Conservation (phyloP, 2,329 filamentous ascomycete genomes). For the Parafenestella ontariensis region DNA sequence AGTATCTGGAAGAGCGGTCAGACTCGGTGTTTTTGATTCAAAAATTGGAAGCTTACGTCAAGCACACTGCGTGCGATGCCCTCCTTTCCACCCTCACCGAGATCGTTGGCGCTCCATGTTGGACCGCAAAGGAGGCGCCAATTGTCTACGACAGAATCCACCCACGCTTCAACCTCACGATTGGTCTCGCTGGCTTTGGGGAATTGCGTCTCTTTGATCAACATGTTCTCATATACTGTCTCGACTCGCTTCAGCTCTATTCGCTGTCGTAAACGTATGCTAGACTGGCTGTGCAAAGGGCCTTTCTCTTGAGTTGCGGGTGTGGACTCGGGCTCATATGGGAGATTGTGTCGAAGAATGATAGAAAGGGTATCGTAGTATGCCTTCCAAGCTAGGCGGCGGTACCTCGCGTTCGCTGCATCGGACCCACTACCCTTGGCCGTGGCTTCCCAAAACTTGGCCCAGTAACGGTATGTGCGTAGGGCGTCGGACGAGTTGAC, state of each 20-base stretch:
- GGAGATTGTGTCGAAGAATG: slow-evolving; percentile 72
- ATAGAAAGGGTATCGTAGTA: slow-evolving; percentile 82
- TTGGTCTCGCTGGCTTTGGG: slow-evolving; percentile 83
- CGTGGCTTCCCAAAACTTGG: slow-evolving; percentile 66
- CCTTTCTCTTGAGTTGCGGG: slow-evolving; percentile 30
- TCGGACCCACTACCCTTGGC: slow-evolving; percentile 27
- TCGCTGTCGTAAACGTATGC: slow-evolving; percentile 60
- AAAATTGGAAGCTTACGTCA: slow-evolving; percentile 56
- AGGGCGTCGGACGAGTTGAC: slow-evolving; percentile 49
- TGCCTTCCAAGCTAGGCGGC: slow-evolving; percentile 78
- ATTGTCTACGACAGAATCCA: slow-evolving; percentile 79
- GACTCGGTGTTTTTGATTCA: background rate
- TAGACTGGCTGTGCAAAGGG: slow-evolving; percentile 28
- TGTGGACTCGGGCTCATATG: slow-evolving; percentile 60
- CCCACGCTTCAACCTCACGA: slow-evolving; percentile 80
- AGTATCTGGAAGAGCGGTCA: slow-evolving; percentile 64
- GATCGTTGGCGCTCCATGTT: slow-evolving; percentile 79
- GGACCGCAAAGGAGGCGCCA: slow-evolving; percentile 84
- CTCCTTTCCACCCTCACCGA: slow-evolving; percentile 81
- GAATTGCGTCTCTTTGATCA: slow-evolving; percentile 82
- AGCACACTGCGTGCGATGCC: slow-evolving; percentile 77
- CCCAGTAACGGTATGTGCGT: slow-evolving; percentile 67
- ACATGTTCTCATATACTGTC: slow-evolving; percentile 75
- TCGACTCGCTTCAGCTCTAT: slow-evolving; percentile 83
- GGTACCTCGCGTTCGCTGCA: slow-evolving; percentile 34